These are phyloP conservation scores for Pseudofabraea citricarpa DNA, from an alignment of 2,329 filamentous ascomycete genomes.

Conservation along the genomic window DNA sequence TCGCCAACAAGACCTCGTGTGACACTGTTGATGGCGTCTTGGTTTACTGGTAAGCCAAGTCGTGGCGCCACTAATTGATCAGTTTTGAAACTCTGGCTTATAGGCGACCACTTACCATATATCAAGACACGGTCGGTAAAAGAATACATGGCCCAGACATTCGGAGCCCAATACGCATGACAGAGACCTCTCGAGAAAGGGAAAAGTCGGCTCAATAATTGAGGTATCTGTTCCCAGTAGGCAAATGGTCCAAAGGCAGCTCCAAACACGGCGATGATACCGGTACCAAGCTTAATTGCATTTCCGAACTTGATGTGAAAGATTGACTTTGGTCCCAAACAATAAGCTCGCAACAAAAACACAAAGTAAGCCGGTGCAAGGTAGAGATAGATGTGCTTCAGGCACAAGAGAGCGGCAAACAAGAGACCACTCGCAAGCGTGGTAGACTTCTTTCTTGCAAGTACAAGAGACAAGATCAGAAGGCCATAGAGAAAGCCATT, in stretches of 20 bases:
- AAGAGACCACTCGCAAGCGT: conserved; percentile 74
- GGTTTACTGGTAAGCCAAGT: conserved; percentile 68
- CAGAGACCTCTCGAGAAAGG: conserved; percentile 91
- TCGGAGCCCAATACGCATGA: conserved; percentile 98
- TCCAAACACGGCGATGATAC: conserved; percentile 67
- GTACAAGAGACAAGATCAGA: conserved; percentile 77
- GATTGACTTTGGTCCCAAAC: conserved; percentile 71
- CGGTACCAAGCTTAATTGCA: conserved; percentile 73
- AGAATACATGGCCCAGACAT: conserved; percentile 95
- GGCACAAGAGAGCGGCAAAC: conserved; percentile 81
- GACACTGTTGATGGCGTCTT: conserved; percentile 76
- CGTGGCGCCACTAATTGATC: conserved; percentile 67
- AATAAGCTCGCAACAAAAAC: conserved; percentile 85
- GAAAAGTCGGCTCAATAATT: conserved; percentile 80
- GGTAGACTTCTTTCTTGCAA: conserved; percentile 71
- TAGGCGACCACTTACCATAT: conserved; percentile 47
- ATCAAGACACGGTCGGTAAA: conserved; percentile 84
- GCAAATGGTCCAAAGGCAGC: conserved; percentile 89
- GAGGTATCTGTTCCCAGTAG: conserved; percentile 74
- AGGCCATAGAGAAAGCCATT: conserved; percentile 96
- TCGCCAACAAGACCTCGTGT: conserved; percentile 92
- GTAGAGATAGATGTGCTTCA: conserved; percentile 98
- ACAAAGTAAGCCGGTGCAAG: conserved; percentile 94
- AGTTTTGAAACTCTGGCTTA: conserved; percentile 22
- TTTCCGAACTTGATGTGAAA: conserved; percentile 75